These are phyloP conservation scores for Coemansia sp. DNA, from an alignment of 192 early-diverging fungal species.

Conservation along the genomic window DNA sequence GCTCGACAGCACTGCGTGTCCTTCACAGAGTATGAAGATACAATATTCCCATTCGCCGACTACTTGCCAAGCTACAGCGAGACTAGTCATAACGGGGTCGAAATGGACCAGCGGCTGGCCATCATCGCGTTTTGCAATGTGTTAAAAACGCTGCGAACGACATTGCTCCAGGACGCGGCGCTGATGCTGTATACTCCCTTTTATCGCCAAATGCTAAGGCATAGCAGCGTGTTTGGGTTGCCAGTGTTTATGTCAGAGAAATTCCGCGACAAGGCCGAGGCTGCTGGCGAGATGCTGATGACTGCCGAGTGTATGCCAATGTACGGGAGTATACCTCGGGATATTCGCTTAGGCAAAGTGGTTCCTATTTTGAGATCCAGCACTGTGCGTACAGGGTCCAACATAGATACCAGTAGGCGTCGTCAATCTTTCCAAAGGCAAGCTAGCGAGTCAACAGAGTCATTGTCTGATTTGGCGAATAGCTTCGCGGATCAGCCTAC, in stretches of 20 bases:
- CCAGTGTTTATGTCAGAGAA: slow-evolving; percentile 18
- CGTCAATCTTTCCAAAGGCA: background rate
- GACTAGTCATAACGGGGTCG: background rate
- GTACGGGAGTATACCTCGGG: background rate
- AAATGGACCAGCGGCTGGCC: slow-evolving; percentile 13
- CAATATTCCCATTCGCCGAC: slow-evolving; percentile 50
- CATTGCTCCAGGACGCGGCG: slow-evolving; percentile 41
- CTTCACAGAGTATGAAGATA: slow-evolving; percentile 6
- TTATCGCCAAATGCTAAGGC: slow-evolving; percentile 45
- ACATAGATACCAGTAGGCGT: background rate
- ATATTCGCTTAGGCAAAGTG: slow-evolving; percentile 2
- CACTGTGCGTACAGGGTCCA: background rate
- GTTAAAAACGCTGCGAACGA: slow-evolving; percentile 38
- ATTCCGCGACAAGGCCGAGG: slow-evolving; percentile 14
- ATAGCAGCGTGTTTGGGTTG: slow-evolving; percentile 10
- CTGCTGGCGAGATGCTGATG: slow-evolving; percentile 10
- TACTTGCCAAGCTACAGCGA: slow-evolving; percentile 22
- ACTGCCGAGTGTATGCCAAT: background rate
- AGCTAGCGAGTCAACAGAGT: background rate
- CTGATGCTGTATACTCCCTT: slow-evolving; percentile 39
- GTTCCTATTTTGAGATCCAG: background rate
- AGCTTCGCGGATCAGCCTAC: background rate
- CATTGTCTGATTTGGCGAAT: background rate
- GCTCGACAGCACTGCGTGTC: slow-evolving; percentile 16
- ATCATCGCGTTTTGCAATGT: slow-evolving; percentile 36